phyloP scores from a whole-genome alignment of 2,329 filamentous ascomycete genomes.

The Catunica adiposa region DNA sequence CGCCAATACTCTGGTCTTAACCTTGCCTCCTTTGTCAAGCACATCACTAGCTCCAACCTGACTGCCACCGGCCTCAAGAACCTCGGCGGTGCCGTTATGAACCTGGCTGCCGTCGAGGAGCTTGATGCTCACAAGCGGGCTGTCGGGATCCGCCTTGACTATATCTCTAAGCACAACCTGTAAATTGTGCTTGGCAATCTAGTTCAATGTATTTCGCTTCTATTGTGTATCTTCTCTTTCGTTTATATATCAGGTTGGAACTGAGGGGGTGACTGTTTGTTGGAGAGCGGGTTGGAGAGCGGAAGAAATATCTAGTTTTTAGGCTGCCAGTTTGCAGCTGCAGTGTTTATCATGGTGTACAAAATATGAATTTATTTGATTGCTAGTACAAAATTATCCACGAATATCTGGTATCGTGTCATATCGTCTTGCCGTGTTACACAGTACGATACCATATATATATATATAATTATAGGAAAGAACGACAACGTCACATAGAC shows the following conservation, averaged over 20 bases:
- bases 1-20: constrained; percentile 98
- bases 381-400: too few species aligned
- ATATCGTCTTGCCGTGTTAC: too few species aligned
- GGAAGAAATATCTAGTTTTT: neutral
- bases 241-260: neutral
- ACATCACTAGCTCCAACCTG: constrained; percentile 88
- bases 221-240: neutral
- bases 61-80: constrained; percentile 72
- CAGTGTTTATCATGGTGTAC: neutral
- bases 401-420: too few species aligned
- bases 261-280: too few species aligned
- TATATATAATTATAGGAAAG: too few species aligned
- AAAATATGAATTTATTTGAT: too few species aligned
- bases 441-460: too few species aligned
- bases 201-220: too few species aligned
- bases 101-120: constrained; percentile 83
- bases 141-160: constrained; percentile 61
- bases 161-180: constrained; percentile 24
- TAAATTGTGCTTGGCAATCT: neutral
- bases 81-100: constrained; percentile 82
- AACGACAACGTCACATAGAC: too few species aligned
- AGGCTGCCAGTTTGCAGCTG: neutral
- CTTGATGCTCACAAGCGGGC: constrained; percentile 85
- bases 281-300: neutral
- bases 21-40: constrained; percentile 87